These are phyloP conservation scores for Aspergillus arachidicola DNA, from an alignment of 2,329 filamentous ascomycete species.

Conservation along the genomic window DNA sequence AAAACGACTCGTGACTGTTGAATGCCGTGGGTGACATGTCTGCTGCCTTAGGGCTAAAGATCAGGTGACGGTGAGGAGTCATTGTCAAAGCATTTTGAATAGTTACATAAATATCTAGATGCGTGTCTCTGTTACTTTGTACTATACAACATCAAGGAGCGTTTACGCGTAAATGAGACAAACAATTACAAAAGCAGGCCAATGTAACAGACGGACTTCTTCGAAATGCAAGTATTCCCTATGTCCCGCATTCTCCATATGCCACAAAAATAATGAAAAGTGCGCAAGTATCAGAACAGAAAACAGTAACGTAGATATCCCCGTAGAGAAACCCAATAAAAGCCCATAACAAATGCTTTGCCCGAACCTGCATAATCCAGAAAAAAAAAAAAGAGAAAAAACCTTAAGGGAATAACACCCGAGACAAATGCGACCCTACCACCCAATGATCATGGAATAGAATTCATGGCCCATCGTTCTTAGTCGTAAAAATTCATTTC, in stretches of 20 bases:
- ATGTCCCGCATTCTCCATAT: background rate
- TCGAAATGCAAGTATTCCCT: background rate
- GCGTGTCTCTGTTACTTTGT: background rate
- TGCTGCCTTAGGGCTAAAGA: background rate
- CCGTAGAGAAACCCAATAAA: constrained; percentile 7
- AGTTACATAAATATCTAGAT: background rate
- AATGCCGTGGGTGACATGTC: too few species aligned
- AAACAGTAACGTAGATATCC: constrained; percentile 2
- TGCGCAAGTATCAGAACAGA: background rate
- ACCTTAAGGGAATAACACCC: constrained; percentile 10
- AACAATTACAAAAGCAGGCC: background rate
- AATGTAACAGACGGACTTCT: background rate
- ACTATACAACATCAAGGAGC: background rate
- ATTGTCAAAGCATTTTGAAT: too few species aligned
- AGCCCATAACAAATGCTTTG: constrained; percentile 26
- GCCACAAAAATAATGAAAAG: background rate
- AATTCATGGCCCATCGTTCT: constrained; percentile 11
- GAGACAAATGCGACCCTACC: constrained; percentile 10
- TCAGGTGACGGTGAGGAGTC: background rate
- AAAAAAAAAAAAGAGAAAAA: constrained; percentile 13
- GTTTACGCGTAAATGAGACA: background rate
- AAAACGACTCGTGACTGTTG: too few species aligned
- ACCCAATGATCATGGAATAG: constrained; percentile 9
- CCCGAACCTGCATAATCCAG: constrained; percentile 19
- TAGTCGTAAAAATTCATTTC: constrained; percentile 8